A percentile compares a stretch with the other conserved stretches of the same genome.
phyloP scores from a whole-genome alignment of 2,329 filamentous ascomycete genomes.

The Mollisiaceae sp. region DNA sequence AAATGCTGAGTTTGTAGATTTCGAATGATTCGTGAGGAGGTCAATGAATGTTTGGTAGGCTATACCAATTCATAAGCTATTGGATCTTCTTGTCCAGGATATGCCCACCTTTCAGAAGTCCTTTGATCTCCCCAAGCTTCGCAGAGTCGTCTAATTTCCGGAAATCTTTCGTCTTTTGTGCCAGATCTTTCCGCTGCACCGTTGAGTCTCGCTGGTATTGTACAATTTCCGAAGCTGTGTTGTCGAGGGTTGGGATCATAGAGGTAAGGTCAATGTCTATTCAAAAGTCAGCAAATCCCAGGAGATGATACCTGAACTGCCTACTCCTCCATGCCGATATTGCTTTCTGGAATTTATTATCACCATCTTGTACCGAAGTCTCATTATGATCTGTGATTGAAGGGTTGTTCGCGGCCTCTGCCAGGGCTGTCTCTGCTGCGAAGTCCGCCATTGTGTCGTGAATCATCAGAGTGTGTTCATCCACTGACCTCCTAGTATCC shows the following conservation, averaged over 20 bases:
- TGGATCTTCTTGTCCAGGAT: neutral
- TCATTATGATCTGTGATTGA: slow-evolving; percentile 24
- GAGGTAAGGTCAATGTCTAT: slow-evolving; percentile 85
- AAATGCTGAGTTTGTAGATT: slow-evolving; percentile 91
- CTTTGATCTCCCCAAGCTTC: slow-evolving; percentile 89
- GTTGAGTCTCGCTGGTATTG: slow-evolving; percentile 93
- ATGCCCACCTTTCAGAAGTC: slow-evolving; percentile 76
- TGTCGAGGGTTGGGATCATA: slow-evolving; percentile 85
- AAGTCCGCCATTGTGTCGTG: slow-evolving; percentile 39
- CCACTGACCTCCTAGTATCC: slow-evolving; percentile 12
- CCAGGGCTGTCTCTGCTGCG: slow-evolving; percentile 36
- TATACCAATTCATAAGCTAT: slow-evolving; percentile 43
- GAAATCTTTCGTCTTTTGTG: slow-evolving; percentile 99
- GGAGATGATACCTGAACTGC: slow-evolving; percentile 30
- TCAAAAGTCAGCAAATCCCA: slow-evolving; percentile 28
- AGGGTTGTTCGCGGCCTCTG: slow-evolving; percentile 27
- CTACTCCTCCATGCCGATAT: slow-evolving; percentile 96
- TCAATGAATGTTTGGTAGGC: slow-evolving; percentile 98
- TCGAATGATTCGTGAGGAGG: slow-evolving; percentile 92
- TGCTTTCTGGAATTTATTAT: slow-evolving; percentile 95
- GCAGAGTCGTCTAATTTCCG: slow-evolving; percentile 87
- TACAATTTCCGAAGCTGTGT: slow-evolving; percentile 93
- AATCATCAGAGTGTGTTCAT: slow-evolving; percentile 27
- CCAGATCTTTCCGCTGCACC: slow-evolving; percentile 92
- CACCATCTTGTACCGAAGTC: slow-evolving; percentile 52